phyloP scores from a whole-genome alignment of 139 green algal species.

The Closterium sp. region DNA sequence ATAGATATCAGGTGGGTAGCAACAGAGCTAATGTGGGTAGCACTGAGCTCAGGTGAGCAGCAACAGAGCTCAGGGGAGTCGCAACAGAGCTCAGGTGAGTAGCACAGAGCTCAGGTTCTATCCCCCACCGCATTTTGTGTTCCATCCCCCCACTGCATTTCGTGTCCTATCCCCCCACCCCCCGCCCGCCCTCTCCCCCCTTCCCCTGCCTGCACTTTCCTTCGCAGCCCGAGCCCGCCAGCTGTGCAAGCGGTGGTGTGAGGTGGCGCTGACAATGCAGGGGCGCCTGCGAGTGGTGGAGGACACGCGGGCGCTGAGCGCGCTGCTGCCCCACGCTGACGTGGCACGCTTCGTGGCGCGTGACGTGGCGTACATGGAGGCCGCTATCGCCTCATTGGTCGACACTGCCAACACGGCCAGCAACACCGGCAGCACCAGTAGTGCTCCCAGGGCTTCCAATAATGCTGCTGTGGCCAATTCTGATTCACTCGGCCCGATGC shows the following conservation, averaged over 20 bases:
- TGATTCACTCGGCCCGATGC: not conserved
- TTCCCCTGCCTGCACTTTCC: too few species aligned
- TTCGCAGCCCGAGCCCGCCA: not conserved
- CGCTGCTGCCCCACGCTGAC: not conserved
- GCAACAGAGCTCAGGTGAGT: too few species aligned
- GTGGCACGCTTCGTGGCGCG: not conserved
- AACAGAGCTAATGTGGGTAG: too few species aligned
- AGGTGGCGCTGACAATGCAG: not conserved
- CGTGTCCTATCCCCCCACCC: not conserved
- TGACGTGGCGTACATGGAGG: constrained; percentile 1
- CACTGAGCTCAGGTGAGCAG: too few species aligned
- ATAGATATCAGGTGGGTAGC: too few species aligned
- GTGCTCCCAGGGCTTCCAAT: not conserved
- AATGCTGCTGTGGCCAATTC: not conserved
- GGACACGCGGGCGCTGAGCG: not conserved
- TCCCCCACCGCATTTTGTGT: too few species aligned
- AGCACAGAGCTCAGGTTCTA: too few species aligned
- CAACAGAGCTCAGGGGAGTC: too few species aligned
- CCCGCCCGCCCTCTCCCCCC: too few species aligned
- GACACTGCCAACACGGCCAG: not conserved
- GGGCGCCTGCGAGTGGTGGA: not conserved
- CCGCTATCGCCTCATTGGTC: not conserved
- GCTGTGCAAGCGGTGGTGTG: not conserved
- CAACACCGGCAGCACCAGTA: not conserved
- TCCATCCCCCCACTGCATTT: not conserved